A percentile compares a stretch with the other conserved stretches of the same genome.
Conservation (phyloP, 345 rosid species). For the Turritis glabra region DNA sequence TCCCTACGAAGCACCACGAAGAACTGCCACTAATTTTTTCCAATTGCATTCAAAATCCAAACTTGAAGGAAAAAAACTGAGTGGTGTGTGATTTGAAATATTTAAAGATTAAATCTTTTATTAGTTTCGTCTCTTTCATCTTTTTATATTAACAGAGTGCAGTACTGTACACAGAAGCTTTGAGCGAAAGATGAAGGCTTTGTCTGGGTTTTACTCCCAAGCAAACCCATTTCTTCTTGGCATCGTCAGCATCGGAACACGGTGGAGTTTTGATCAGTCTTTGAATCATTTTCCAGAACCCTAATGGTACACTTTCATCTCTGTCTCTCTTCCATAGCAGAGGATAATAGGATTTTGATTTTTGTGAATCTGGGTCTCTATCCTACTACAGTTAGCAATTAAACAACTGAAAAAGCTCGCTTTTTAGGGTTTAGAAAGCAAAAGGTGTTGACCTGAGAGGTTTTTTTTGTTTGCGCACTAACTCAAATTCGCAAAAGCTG, state of each 20-base stretch:
- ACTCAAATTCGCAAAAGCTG: slow-evolving; percentile 2
- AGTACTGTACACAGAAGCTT: too few relatives aligned
- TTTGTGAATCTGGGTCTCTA: not conserved
- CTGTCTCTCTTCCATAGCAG: not conserved
- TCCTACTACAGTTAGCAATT: not conserved
- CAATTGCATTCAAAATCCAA: too few relatives aligned
- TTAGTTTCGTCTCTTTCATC: too few relatives aligned
- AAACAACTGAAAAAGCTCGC: not conserved
- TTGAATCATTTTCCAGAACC: slow-evolving; percentile 12
- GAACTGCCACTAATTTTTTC: too few relatives aligned
- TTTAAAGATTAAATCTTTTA: too few relatives aligned
- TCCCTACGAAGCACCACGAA: too few relatives aligned
- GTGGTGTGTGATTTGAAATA: too few relatives aligned
- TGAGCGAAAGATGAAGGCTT: slow-evolving; percentile 23
- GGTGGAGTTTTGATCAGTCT: slow-evolving; percentile 4
- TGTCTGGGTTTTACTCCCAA: not conserved
- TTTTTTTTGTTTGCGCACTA: slow-evolving; percentile 8
- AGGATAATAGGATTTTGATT: not conserved
- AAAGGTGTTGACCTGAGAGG: slow-evolving; percentile 17
- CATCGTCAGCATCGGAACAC: not conserved
- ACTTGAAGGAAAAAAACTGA: too few relatives aligned
- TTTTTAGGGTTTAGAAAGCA: slow-evolving; percentile 4
- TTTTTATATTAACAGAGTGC: too few relatives aligned
- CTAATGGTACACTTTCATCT: slow-evolving; percentile 18
- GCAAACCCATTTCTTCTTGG: not conserved